Base-by-base conservation (phyloP, 1,284 basidiomycete genomes). In the Puccinia sorghi region DNA sequence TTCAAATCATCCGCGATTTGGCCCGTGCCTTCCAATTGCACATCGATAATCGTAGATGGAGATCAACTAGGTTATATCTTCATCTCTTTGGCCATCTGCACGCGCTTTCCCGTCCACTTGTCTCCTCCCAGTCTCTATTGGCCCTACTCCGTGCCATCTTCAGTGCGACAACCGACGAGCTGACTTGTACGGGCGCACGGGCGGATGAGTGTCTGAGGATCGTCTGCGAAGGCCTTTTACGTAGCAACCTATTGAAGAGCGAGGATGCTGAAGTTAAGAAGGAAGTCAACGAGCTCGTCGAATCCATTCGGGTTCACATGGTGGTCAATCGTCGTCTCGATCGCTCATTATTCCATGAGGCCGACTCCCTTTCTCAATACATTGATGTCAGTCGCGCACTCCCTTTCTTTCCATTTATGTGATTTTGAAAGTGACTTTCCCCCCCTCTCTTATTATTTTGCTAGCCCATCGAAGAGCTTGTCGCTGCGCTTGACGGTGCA, bases 51-150 rank as follows among this genome's bases (percentile, higher is more conserved):
- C 86, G 93, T 27, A 89, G 91, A 79, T 97, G 94, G 94, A 88
- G 93, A 82, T 91, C 94, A 81, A 90, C 91, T 52, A 88, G 94
- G 77, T 87, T 94, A 82, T 91, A 90, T 81, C 93, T 95, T 25
- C 92, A 93, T 82, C 92, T 97, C 84, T 95, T 97, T 83, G 91
- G 93, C 0, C 91, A 94, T 82, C 85, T 96, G 57, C 90, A 92
- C 41, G 87, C 80, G 0, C 59, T 83, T 1, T 81, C 81, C 0
- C 37, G 73, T 3, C 83, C 72, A 13, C 61, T 76, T 17, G 79
- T 80, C 25, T 80, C 72, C 3, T 57, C 71, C 43, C 54, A 64
- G 43, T 80, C 79, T 20, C 63, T 80, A 13, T 50, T 76, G 6
- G 67, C 79, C 32, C 43, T 84, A 80, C 77, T 81, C 13, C 79